A percentile compares a stretch with the other conserved stretches of the same genome.
phyloP scores from a whole-genome alignment of 2,329 filamentous ascomycete genomes.

The Aureobasidium sp. region DNA sequence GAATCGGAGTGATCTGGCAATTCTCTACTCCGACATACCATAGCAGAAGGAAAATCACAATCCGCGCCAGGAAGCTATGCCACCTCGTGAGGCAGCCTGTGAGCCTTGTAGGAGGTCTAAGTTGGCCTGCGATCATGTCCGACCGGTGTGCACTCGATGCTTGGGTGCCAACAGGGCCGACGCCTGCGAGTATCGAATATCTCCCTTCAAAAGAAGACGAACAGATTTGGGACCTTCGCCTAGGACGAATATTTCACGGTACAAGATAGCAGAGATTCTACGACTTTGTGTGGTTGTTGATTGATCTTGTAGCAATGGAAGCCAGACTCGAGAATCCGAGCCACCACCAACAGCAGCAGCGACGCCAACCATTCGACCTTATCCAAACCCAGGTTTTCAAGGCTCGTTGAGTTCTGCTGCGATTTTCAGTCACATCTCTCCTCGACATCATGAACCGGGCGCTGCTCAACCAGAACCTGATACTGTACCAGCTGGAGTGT shows the following conservation, averaged over 20 bases:
- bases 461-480: constrained; percentile 14
- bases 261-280: neutral
- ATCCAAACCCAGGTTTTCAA: constrained; percentile 27
- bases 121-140: constrained; percentile 22
- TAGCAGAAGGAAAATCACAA: neutral
- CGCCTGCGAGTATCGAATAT: constrained; percentile 20
- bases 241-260: neutral
- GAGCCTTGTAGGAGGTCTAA: constrained; percentile 24
- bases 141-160: constrained; percentile 22
- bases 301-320: neutral
- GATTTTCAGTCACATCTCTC: constrained; percentile 24
- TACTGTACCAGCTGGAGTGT: neutral
- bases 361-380: constrained; percentile 15
- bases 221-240: constrained; percentile 4
- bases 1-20: constrained; percentile 1
- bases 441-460: constrained; percentile 1
- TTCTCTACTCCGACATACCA: neutral
- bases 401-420: constrained; percentile 25
- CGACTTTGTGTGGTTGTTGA: neutral
- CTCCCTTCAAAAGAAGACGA: constrained; percentile 21
- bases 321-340: constrained; percentile 6
- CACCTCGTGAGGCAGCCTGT: constrained; percentile 18
- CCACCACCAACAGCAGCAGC: constrained; percentile 10
- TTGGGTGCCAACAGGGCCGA: constrained; percentile 15
- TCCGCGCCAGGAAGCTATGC: neutral